Base-by-base conservation (phyloP, 345 rosid genomes). In the Salix purpurea region DNA sequence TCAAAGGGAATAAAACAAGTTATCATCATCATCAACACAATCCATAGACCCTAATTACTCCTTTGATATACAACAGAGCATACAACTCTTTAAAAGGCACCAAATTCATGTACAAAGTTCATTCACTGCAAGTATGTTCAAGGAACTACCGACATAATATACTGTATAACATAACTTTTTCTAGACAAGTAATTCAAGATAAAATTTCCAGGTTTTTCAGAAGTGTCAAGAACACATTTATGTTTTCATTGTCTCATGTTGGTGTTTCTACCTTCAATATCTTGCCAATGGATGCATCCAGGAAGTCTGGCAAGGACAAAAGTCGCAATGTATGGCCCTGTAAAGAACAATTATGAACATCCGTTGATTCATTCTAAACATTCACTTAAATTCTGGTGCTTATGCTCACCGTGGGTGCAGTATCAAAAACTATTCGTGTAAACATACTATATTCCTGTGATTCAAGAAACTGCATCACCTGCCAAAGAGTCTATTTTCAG, bases 381-480 rank as follows among this genome's bases (percentile, higher is more conserved):
- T 36, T 50, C 30, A 73, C 67, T 34, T 52, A 44, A 58, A 72
- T 36, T 60, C 56, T 18, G 18, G 64, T 21, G 28, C 26, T 74
- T 81, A 68, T 61, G 37, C 94, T 89, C 80, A 96, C 99, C 78
- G 97, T 96, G 48, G 99, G 99, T 79, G 99, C 98, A 65, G 99
- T 96, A 81, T 93, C 99, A 80, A 93, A 96, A 69, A 96, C 90
- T 37, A 96, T 93, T 79, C 98, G 89, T 64, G 99, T 93, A 78
- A 96, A 96, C 94, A 91, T 89, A 67, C 77, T 86, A 84, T 96
- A 96, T 82, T 96, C 92, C 14, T 79, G 90, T 19, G 99, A 92
- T 78, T 96, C 99, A 74, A 96, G 93, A 83, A 96, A 96, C 79
- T 96, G 99, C 68, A 96, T 93, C 79, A 96, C 99, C 99, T 96